These are phyloP conservation scores for Yarrowia sp. DNA, from an alignment of 805 yeast species.

Conservation along the genomic window DNA sequence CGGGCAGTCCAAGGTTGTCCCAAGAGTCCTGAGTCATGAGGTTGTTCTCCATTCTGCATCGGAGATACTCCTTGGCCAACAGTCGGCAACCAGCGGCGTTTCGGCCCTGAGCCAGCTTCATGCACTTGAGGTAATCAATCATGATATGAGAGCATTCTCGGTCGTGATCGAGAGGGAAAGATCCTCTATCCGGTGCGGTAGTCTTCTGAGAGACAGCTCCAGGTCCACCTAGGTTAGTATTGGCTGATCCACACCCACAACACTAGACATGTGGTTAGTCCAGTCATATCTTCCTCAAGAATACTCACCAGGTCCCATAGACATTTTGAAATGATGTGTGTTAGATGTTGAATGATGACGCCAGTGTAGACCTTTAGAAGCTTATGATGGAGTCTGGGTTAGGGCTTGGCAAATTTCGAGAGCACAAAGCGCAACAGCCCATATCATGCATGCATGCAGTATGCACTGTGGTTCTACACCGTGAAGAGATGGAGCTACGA, in stretches of 20 bases:
- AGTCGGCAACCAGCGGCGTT: slow-evolving; percentile 90
- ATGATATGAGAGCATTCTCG: slow-evolving; percentile 76
- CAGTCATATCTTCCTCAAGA: neutral
- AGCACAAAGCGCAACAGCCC: slow-evolving; percentile 7
- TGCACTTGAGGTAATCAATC: slow-evolving; percentile 71
- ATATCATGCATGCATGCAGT: neutral
- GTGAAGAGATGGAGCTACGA: too few relatives aligned
- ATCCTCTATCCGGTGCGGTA: slow-evolving; percentile 94
- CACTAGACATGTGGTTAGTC: neutral
- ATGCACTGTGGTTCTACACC: neutral
- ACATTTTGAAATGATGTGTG: neutral
- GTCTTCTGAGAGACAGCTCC: slow-evolving; percentile 16
- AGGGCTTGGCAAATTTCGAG: neutral
- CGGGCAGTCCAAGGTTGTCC: slow-evolving; percentile 60
- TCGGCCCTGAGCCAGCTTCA: slow-evolving; percentile 70
- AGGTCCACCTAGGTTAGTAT: slow-evolving; percentile 14
- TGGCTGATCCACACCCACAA: neutral
- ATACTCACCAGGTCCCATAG: slow-evolving; percentile 21
- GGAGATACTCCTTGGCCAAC: slow-evolving; percentile 74
- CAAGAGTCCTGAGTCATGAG: slow-evolving; percentile 59
- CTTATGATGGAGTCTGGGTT: slow-evolving; percentile 2
- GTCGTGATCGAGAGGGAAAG: slow-evolving; percentile 90
- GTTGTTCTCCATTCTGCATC: slow-evolving; percentile 80
- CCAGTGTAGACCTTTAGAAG: neutral
- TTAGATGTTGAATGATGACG: neutral